A percentile compares a stretch with the other conserved stretches of the same genome.
Evolutionary conservation across 805 yeast species (phyloP).

Genomic region (Clavispora carvajalis): DNA sequence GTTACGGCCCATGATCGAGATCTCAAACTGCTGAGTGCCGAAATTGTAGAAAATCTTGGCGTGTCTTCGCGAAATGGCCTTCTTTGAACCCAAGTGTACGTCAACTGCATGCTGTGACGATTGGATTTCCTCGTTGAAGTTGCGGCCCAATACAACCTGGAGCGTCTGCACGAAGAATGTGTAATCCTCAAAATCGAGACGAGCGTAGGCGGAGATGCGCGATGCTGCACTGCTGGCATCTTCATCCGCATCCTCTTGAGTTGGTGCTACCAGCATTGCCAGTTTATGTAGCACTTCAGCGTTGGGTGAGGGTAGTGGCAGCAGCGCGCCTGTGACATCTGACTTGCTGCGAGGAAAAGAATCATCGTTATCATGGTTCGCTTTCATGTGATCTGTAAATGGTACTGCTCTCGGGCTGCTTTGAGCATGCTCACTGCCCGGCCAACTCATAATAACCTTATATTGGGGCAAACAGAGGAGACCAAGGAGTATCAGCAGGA

Average conservation of each 20-base stretch:
- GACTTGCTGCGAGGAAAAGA: background rate
- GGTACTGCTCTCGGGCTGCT: constrained; percentile 1
- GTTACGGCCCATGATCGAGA: constrained; percentile 87
- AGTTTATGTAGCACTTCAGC: background rate
- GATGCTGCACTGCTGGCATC: constrained; percentile 9
- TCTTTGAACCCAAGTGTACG: constrained; percentile 86
- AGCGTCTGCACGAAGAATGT: constrained; percentile 95
- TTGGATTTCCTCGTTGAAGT: constrained; percentile 45
- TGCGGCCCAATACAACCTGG: constrained; percentile 89
- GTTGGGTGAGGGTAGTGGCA: background rate
- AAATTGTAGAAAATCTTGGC: constrained; percentile 95
- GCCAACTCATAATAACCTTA: constrained; percentile 10
- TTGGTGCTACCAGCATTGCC: background rate
- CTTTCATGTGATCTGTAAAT: background rate
- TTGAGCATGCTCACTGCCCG: constrained; percentile 5
- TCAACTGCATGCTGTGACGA: constrained; percentile 78
- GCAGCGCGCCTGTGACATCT: background rate
- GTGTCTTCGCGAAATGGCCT: constrained; percentile 89
- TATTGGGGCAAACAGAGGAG: background rate
- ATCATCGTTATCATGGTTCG: background rate
- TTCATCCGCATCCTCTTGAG: constrained; percentile 1
- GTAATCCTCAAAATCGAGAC: constrained; percentile 85
- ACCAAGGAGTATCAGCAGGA: background rate
- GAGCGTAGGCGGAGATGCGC: constrained; percentile 57
- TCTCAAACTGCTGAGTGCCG: constrained; percentile 91